Evolutionary conservation across 768 basidiomycete species (phyloP), one percentile per base, ranked within the genome.

Genomic region (Collybia mongolica): DNA sequence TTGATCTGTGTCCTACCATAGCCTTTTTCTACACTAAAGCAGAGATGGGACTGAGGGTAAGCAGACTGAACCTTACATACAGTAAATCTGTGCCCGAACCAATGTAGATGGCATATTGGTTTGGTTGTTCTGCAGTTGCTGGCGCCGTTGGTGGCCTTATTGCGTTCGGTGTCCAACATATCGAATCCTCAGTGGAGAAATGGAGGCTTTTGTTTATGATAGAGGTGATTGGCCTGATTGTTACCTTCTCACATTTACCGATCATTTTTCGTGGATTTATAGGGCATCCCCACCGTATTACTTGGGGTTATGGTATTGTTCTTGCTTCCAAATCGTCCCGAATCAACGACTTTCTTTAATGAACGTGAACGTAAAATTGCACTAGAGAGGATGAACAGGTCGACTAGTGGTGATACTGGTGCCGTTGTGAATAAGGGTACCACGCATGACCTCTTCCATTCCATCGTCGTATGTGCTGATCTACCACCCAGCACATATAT

Each of bases 61-160:
- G 72, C 23, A 52, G 39, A 17, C 32, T 44, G 20, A 17, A 17
- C 11, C 1, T 40, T 1, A 37, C 8, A n/a, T 44, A n/a, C n/a
- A 1, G 23, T 24, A 24, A 35, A 22, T 19, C 19, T 12, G 41
- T 15, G n/a, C n/a, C 37, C 26, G 22, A 14, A 45, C 11, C 35
- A 14, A 41, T 18, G 19, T 49, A 78, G 70, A 78, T 86, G 77
- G 88, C 86, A 1, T 81, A 88, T 58, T 90, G 88, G 86, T 92
- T 90, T 53, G 86, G 86, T 7, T 92, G 90, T 60, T 88, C 90
- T 4, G 88, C 90, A 2, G 81, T 90, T 3, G 87, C 90, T 3
- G 90, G 90, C 20, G 90, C 90, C 5, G 91, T 92, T 52, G 88
- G 89, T 12, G 90, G 90, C n/a, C 68, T 91, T 39, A 80, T 93